phyloP scores from a whole-genome alignment of 805 yeast species.

The Lipomyces anomalus region DNA sequence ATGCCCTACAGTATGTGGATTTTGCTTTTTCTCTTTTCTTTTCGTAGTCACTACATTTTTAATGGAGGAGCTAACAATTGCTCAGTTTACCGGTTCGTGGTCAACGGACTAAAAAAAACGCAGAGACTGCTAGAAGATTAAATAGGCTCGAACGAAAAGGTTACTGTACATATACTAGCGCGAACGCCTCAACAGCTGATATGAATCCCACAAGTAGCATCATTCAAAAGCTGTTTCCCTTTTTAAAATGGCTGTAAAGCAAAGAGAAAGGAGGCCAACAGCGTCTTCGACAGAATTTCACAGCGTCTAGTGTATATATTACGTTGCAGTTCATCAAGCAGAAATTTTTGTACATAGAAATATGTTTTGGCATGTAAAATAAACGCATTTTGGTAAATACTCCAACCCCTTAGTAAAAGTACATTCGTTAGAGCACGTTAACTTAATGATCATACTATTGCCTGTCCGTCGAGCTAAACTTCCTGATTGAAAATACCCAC shows the following conservation, averaged over 20 bases:
- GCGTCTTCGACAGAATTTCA: too few relatives aligned
- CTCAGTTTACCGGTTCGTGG: conserved; percentile 62
- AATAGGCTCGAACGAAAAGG: conserved; percentile 52
- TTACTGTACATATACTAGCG: neutral
- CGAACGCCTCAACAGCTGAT: neutral
- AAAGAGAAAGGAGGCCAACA: too few relatives aligned
- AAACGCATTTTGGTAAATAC: too few relatives aligned
- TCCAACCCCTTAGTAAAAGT: too few relatives aligned
- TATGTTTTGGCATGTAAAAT: too few relatives aligned
- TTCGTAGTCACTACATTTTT: conserved; percentile 1
- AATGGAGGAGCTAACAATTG: neutral
- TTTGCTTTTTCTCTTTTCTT: neutral
- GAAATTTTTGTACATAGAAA: neutral
- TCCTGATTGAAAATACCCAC: too few relatives aligned
- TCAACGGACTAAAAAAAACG: conserved; percentile 87
- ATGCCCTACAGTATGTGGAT: conserved; percentile 53
- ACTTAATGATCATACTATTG: too few relatives aligned
- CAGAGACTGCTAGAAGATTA: conserved; percentile 79
- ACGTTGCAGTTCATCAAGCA: too few relatives aligned
- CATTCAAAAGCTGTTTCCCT: neutral
- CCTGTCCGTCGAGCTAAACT: too few relatives aligned
- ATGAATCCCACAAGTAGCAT: too few relatives aligned
- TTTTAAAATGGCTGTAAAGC: neutral
- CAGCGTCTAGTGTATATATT: too few relatives aligned
- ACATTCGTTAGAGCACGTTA: too few relatives aligned